These are phyloP conservation scores for Parastagonospora avenae DNA, from an alignment of 2,329 filamentous ascomycete genomes.

Conservation along the genomic window DNA sequence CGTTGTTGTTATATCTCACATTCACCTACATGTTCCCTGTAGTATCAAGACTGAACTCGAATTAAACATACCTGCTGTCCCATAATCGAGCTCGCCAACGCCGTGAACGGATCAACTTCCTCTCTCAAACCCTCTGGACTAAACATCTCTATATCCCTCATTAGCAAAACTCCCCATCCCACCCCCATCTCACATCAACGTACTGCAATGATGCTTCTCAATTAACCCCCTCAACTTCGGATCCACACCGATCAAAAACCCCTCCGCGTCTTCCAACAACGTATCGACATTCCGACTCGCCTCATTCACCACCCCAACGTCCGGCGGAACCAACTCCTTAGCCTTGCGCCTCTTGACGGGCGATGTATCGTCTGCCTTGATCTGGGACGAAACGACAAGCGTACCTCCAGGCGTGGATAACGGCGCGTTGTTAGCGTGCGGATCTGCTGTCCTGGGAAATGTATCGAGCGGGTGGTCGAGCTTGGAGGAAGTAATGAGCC, in stretches of 20 bases:
- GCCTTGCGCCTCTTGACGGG: slow-evolving; percentile 52
- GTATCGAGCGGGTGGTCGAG: slow-evolving; percentile 31
- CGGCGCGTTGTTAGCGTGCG: slow-evolving; percentile 69
- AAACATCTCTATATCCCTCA: not conserved
- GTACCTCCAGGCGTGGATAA: slow-evolving; percentile 75
- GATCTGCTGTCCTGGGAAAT: slow-evolving; percentile 63
- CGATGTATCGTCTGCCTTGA: slow-evolving; percentile 31
- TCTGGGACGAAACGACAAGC: slow-evolving; percentile 57
- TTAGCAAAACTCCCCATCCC: slow-evolving; percentile 41
- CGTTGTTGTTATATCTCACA: no score
- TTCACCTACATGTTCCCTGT: no score
- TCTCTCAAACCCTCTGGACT: slow-evolving; percentile 51
- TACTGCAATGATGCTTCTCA: slow-evolving; percentile 72
- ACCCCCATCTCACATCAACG: slow-evolving; percentile 81
- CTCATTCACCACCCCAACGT: slow-evolving; percentile 25
- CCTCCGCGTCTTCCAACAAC: slow-evolving; percentile 75
- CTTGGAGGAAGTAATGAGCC: slow-evolving; percentile 46
- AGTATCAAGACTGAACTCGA: not conserved
- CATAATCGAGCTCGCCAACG: slow-evolving; percentile 84
- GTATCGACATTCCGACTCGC: slow-evolving; percentile 68
- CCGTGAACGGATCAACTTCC: slow-evolving; percentile 84
- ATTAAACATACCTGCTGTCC: slow-evolving; percentile 71
- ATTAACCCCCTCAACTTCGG: slow-evolving; percentile 73
- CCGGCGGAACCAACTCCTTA: slow-evolving; percentile 45
- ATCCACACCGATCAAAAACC: slow-evolving; percentile 75